Evolutionary conservation across 2,329 filamentous ascomycete species (phyloP).

Genomic region (Aureobasidium subglaciale): DNA sequence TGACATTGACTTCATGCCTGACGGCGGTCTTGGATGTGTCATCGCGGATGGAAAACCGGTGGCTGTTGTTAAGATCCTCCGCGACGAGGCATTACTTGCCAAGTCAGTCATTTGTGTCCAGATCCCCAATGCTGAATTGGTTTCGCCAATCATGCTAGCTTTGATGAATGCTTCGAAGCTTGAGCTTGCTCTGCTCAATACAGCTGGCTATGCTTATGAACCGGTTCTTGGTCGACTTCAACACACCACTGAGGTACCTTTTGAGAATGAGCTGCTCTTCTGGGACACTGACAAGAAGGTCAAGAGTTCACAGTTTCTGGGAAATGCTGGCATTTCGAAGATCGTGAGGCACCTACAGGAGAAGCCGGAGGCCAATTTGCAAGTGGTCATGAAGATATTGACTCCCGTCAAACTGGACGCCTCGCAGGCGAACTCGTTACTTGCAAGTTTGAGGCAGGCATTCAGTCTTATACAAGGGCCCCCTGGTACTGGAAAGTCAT

Average conservation of each 20-base stretch:
- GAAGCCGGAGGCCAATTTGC: slow-evolving; percentile 20
- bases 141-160: background rate
- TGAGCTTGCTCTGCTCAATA: background rate
- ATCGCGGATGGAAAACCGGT: background rate
- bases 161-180: background rate
- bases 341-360: background rate
- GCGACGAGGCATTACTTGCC: slow-evolving; percentile 1
- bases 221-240: slow-evolving; percentile 11
- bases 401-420: slow-evolving; percentile 44
- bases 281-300: slow-evolving; percentile 25
- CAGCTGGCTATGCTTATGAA: slow-evolving; percentile 1
- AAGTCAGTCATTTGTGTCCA: background rate
- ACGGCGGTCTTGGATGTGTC: background rate
- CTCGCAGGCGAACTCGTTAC: slow-evolving; percentile 43
- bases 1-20: background rate
- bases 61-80: background rate
- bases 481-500: slow-evolving; percentile 53
- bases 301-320: slow-evolving; percentile 14
- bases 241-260: slow-evolving; percentile 11
- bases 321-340: background rate
- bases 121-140: background rate
- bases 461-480: slow-evolving; percentile 62
- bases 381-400: slow-evolving; percentile 26
- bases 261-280: slow-evolving; percentile 15
- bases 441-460: slow-evolving; percentile 46